Conservation (phyloP, 768 basidiomycete genomes). For the Psilocybe subaeruginosa region DNA sequence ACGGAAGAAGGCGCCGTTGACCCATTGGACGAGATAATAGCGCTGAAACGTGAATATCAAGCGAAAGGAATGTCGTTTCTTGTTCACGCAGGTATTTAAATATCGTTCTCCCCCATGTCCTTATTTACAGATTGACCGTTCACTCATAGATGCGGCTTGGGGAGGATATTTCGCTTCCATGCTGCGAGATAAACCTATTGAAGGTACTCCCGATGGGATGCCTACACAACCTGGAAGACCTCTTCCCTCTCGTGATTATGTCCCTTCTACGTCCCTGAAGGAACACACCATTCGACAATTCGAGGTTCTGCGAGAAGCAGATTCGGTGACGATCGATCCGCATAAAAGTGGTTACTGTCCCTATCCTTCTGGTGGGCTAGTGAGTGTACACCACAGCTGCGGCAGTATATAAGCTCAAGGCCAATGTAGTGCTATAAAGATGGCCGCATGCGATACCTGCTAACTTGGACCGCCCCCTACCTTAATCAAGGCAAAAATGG, state of each 20-base stretch:
- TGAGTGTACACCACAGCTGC: not conserved
- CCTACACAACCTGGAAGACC: not conserved
- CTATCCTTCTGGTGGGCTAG: slow-evolving; percentile 40
- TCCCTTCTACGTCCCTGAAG: not conserved
- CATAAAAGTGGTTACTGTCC: slow-evolving; percentile 48
- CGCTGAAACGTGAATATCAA: slow-evolving; percentile 29
- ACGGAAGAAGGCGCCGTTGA: slow-evolving; percentile 49
- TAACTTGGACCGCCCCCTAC: slow-evolving; percentile 28
- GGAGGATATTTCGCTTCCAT: slow-evolving; percentile 43
- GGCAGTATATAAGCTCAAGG: not conserved
- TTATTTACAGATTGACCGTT: not conserved
- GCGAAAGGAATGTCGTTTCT: slow-evolving; percentile 15
- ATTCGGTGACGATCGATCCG: slow-evolving; percentile 42
- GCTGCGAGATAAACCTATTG: slow-evolving; percentile 4
- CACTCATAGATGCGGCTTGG: slow-evolving; percentile 41
- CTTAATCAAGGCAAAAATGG: slow-evolving; percentile 19
- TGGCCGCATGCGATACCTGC: slow-evolving; percentile 34
- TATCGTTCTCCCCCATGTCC: not conserved
- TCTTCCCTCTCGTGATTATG: not conserved
- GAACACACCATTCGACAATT: slow-evolving; percentile 32
- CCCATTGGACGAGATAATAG: slow-evolving; percentile 38
- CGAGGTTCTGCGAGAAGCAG: slow-evolving; percentile 25
- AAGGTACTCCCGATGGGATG: not conserved
- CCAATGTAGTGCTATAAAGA: slow-evolving; percentile 37
- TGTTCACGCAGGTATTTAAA: slow-evolving; percentile 10